Evolutionary conservation across 2,329 filamentous ascomycete genomes (phyloP).

Genomic region (Fusarium beomiforme): DNA sequence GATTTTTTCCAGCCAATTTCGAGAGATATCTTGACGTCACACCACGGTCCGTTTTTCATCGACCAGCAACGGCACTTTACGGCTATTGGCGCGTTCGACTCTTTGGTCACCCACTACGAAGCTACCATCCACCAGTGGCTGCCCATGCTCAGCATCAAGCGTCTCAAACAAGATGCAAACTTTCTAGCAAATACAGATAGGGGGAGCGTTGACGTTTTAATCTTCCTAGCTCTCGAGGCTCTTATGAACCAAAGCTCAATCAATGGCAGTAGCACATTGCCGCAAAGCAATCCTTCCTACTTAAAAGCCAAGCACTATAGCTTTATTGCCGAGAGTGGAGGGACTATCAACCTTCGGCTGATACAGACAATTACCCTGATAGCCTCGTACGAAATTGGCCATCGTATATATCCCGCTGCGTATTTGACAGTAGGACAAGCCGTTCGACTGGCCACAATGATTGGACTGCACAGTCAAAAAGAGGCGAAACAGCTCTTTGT

Average conservation of each 20-base stretch:
- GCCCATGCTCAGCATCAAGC: background rate
- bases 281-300: background rate
- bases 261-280: accelerated
- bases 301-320: background rate
- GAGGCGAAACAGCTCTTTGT: background rate
- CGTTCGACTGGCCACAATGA: background rate
- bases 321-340: background rate
- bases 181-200: accelerated
- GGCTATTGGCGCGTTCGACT: background rate
- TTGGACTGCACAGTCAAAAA: background rate
- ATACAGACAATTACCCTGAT: background rate
- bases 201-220: background rate
- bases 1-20: background rate
- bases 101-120: background rate
- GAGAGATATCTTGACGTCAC: accelerated
- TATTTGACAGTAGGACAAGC: background rate
- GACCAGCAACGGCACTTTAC: background rate
- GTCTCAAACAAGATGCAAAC: accelerated
- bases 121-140: background rate
- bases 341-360: background rate
- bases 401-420: background rate
- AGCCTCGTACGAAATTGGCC: background rate
- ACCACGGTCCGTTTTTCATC: accelerated
- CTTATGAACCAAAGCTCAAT: background rate
- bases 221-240: background rate